Evolutionary conservation across 345 rosid genomes (phyloP), one percentile per base, ranked within the genome.

Genomic region (Lenwebbia sp.): DNA sequence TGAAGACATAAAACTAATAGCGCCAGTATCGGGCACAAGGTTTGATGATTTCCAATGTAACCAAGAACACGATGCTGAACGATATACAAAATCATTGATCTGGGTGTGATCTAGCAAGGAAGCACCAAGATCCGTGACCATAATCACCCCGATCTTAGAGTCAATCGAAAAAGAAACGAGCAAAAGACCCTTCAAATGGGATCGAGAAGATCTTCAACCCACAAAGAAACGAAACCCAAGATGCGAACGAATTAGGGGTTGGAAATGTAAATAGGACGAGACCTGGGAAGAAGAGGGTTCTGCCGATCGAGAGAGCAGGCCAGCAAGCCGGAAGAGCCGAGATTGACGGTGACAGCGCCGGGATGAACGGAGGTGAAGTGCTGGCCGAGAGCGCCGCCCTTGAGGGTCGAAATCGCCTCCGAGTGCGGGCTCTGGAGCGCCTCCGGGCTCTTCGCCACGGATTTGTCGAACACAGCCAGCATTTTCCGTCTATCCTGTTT

Each of bases 261-360:
- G 22, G 14, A 30, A 9, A 78, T 53, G 57, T 44, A 52, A 50
- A 4, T 25, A 21, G 47, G 75, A 37, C 44, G n/a, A 83, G 84
- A 95, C 99, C 97, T 93, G 50, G 99, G 99, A 50, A 95, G 96
- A 85, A 94, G 95, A 26, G 99, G 99, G 90, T 95, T 98, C 88
- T 93, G 96, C 76, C 88, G 92, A 23, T 93, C 89, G 76, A 93
- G 90, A 5, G 99, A 93, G 93, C 95, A 94, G 84, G 96, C 94
- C 41, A 98, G 83, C 89, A 91, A 28, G 62, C 98, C 99, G 83
- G 99, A 84, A 26, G 96, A 84, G 86, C 95, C 98, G 83, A 97
- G 92, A 88, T 93, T 95, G 92, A 94, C 90, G n/a, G 90, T 90
- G 84, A 96, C 94, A 13, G 96, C 87, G 60, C 88, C 89, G 13